Base-by-base conservation (phyloP, 345 rosid species). In the Corchorus capsularis region DNA sequence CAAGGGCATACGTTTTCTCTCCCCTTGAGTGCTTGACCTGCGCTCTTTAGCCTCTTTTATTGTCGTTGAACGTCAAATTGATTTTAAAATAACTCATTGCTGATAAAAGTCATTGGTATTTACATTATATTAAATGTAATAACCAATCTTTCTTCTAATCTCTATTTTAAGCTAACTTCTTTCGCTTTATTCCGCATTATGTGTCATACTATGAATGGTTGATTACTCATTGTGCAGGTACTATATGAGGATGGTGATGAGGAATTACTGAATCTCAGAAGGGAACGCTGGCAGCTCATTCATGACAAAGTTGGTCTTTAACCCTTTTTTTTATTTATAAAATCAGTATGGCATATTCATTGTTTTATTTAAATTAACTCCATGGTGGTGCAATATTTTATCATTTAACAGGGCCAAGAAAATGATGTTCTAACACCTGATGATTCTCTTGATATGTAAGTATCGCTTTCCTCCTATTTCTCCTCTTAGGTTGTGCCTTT, bases 231-330 rank as follows among this genome's bases (percentile, higher is more conserved):
- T 78, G 12, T 75, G 55, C 65, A 93, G 98, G 83, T 93, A 12
- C 34, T 85, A 69, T 93, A 93, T 81, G 72, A 79, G 63, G 96
- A 93, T 79, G 98, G 98, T 1, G 94, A 89, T 34, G 84, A 80
- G 69, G 98, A 93, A 81, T 63, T 46, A 72, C 81, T 93, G 70
- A 82, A 89, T 85, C 94, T 93, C 59, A 66, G 5, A 72, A 79
- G 41, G 72, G 77, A 93, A 80, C 86, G 81, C 8, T 93, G 93
- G 93, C 82, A 89, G 74, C 73, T 87, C 66, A 66, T 85, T 56
- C 78, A 75, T 52, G 84, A 83, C 69, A 73, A 72, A 72, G 91
- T 88, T 74, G 68, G 80, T 75, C 2, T 68, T 53, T 71, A 47
- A 1, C 63, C 37, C 5, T 60, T 57, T 77, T 81, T 72, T 79